Conservation (phyloP, 768 basidiomycete species). For the Phylloporus scabripes region DNA sequence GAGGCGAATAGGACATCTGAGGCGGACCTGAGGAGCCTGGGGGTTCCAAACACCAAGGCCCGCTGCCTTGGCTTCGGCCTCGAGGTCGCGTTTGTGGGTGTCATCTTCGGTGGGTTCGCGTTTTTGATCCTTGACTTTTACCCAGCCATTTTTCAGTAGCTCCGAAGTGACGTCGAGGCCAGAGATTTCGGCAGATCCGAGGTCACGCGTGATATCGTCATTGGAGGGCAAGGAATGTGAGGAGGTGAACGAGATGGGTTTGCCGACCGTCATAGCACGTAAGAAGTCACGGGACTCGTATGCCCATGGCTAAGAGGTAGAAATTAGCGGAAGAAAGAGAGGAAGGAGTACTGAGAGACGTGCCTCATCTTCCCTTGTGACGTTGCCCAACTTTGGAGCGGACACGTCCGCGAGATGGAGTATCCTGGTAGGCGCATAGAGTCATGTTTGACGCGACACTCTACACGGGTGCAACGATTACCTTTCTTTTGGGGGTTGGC, state of each 20-base stretch:
- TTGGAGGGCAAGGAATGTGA: slow-evolving; percentile 73
- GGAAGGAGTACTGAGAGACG: slow-evolving; percentile 5
- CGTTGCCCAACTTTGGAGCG: slow-evolving; percentile 80
- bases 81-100: slow-evolving; percentile 61
- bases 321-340: slow-evolving; percentile 1
- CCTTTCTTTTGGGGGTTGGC: slow-evolving; percentile 90
- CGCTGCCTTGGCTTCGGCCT: slow-evolving; percentile 68
- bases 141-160: slow-evolving; percentile 89
- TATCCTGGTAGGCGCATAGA: slow-evolving; percentile 50
- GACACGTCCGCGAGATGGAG: slow-evolving; percentile 85
- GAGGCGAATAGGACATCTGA: neutral
- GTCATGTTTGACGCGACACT: slow-evolving; percentile 8
- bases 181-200: slow-evolving; percentile 69
- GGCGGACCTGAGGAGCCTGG: slow-evolving; percentile 61
- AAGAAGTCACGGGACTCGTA: slow-evolving; percentile 93
- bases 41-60: slow-evolving; percentile 85
- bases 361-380: slow-evolving; percentile 86
- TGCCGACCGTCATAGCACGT: slow-evolving; percentile 80
- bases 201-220: slow-evolving; percentile 73
- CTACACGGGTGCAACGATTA: slow-evolving; percentile 25
- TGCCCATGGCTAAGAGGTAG: slow-evolving; percentile 63
- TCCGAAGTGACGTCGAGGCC: slow-evolving; percentile 71
- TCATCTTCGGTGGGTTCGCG: slow-evolving; percentile 81
- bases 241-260: slow-evolving; percentile 80
- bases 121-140: slow-evolving; percentile 82